A percentile compares a stretch with the other conserved stretches of the same genome.
These are phyloP conservation scores for Dissophora ornata DNA, from an alignment of 192 early-diverging fungal genomes.

Conservation along the genomic window DNA sequence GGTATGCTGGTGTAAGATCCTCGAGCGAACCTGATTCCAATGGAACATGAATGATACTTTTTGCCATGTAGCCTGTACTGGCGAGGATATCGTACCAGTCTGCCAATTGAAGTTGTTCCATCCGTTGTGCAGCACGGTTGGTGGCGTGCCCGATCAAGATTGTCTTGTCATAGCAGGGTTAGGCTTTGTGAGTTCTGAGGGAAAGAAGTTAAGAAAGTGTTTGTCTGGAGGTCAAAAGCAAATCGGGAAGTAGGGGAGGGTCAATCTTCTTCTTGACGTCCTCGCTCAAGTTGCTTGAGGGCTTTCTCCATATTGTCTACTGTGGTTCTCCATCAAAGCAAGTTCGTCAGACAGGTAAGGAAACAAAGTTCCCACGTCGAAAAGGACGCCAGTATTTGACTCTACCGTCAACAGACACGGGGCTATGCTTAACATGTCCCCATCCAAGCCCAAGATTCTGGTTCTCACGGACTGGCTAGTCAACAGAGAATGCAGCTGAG, in stretches of 20 bases:
- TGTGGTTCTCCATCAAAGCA: no score
- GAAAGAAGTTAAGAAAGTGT: conserved; percentile 49
- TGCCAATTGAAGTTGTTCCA: conserved; percentile 43
- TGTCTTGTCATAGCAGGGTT: conserved; percentile 16
- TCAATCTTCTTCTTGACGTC: no score
- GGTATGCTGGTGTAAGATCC: conserved; percentile 61
- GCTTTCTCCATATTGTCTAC: no score
- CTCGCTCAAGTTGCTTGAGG: no score
- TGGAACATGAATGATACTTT: conserved; percentile 44
- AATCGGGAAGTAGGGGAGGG: conserved; percentile 36
- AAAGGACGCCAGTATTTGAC: no score
- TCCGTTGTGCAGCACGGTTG: conserved; percentile 38
- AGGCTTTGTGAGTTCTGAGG: not conserved
- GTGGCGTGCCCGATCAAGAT: conserved; percentile 49
- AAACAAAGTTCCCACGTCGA: no score
- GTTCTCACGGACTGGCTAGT: no score
- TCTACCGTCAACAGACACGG: no score
- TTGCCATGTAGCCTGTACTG: not conserved
- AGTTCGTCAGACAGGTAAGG: no score
- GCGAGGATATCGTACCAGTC: conserved; percentile 23
- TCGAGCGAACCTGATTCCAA: conserved; percentile 57
- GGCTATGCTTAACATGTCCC: no score
- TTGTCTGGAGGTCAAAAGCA: conserved; percentile 43
- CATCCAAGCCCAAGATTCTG: no score
- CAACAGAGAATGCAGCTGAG: no score